Conservation (phyloP, 768 basidiomycete genomes). For the Porphyrellus cyaneotinctus region DNA sequence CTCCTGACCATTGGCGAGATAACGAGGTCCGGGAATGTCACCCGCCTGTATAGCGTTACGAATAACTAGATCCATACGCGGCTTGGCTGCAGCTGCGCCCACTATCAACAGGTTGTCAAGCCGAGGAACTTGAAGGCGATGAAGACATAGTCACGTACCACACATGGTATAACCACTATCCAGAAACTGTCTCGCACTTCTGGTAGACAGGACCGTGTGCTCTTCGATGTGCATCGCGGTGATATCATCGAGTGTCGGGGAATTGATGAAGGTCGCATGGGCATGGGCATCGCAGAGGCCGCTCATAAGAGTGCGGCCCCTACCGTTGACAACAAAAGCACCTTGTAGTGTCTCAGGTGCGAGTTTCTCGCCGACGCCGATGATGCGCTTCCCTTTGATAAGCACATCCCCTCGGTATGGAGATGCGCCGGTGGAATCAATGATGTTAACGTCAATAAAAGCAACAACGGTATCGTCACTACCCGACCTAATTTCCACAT, state of each 20-base stretch:
- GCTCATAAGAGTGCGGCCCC: conserved; percentile 35
- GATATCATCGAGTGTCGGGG: conserved; percentile 30
- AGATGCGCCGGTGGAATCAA: conserved; percentile 33
- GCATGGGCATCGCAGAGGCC: conserved; percentile 36
- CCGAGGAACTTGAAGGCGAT: background rate
- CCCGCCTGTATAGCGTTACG: conserved; percentile 34
- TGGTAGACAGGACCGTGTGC: conserved; percentile 29
- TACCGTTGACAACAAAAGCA: conserved; percentile 27
- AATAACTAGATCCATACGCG: conserved; percentile 31
- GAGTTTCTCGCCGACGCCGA: conserved; percentile 26
- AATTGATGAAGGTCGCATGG: conserved; percentile 31
- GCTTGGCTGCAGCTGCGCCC: conserved; percentile 35
- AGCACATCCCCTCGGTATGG: conserved; percentile 36
- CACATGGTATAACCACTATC: conserved; percentile 40
- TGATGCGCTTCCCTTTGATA: conserved; percentile 29
- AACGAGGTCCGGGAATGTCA: conserved; percentile 35
- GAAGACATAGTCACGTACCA: conserved; percentile 9
- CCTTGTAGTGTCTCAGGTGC: conserved; percentile 17
- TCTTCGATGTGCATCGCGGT: conserved; percentile 30
- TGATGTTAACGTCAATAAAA: conserved; percentile 30
- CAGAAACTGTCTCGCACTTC: conserved; percentile 32
- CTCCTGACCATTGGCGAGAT: conserved; percentile 35
- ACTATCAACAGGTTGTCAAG: conserved; percentile 11
- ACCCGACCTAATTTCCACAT: conserved; percentile 22
- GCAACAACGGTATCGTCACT: conserved; percentile 21